These are phyloP conservation scores for Sesbania bispinosa DNA, from an alignment of 306 rosid genomes.

Conservation along the genomic window DNA sequence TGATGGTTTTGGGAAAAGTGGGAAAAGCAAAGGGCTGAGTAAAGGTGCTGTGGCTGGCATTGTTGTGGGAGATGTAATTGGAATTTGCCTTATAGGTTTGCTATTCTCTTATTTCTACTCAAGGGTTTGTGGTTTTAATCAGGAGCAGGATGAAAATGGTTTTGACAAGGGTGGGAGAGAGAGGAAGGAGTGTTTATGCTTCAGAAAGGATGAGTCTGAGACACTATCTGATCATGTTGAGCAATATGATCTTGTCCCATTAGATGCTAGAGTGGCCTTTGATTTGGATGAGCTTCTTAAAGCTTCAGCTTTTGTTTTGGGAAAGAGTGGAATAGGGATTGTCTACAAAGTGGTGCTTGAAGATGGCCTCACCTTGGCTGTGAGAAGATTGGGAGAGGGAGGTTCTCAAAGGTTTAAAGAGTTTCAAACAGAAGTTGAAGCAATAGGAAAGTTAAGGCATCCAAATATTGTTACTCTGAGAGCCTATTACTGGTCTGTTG, in stretches of 20 bases:
- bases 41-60: constrained; percentile 49
- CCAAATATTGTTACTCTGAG: constrained; percentile 62
- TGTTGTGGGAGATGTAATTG: constrained; percentile 58
- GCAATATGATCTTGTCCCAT: constrained; percentile 63
- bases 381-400: constrained; percentile 82
- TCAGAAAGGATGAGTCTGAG: constrained; percentile 56
- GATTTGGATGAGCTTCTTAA: constrained; percentile 83
- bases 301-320: constrained; percentile 82
- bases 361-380: constrained; percentile 64
- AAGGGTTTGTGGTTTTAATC: constrained; percentile 44
- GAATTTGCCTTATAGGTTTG: constrained; percentile 67
- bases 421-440: constrained; percentile 78
- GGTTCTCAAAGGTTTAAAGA: constrained; percentile 83
- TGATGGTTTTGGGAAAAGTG: constrained; percentile 26
- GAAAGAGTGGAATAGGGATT: constrained; percentile 77
- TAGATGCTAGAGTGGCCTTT: constrained; percentile 62
- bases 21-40: constrained; percentile 47
- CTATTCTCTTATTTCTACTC: constrained; percentile 62
- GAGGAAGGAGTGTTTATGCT: constrained; percentile 53
- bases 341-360: constrained; percentile 81
- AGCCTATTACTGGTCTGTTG: constrained; percentile 86
- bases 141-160: constrained; percentile 38
- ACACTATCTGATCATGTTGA: constrained; percentile 58
- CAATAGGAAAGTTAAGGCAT: constrained; percentile 81
- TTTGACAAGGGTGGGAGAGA: constrained; percentile 38